Conservation (phyloP, 495 filamentous ascomycete genomes). For the Pseudotulostoma volvatum region DNA sequence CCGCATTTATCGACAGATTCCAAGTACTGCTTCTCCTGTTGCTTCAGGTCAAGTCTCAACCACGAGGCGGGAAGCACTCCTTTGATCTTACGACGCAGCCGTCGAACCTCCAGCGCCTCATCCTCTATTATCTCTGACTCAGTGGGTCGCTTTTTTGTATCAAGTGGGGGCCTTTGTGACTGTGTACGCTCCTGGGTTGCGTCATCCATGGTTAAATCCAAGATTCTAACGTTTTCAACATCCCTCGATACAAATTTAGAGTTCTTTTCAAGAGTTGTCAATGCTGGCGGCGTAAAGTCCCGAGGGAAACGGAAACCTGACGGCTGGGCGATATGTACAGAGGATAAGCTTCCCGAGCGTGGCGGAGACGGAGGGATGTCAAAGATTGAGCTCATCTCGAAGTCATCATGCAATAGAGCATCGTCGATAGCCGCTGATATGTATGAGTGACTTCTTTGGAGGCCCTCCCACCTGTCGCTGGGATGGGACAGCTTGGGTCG, state of each 20-base stretch:
- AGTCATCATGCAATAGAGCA: conserved; percentile 4
- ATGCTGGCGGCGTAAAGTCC: conserved; percentile 19
- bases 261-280: conserved; percentile 16
- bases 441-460: conserved; percentile 2
- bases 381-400: conserved; percentile 7
- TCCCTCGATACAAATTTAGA: conserved; percentile 8
- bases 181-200: not conserved
- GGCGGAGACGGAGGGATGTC: conserved; percentile 28
- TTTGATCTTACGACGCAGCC: conserved; percentile 42
- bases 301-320: conserved; percentile 25
- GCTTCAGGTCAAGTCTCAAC: conserved; percentile 51
- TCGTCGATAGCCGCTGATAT: conserved; percentile 16
- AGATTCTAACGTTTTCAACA: conserved; percentile 1
- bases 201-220: not conserved
- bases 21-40: conserved; percentile 20
- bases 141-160: not conserved
- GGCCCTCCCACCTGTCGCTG: conserved; percentile 4
- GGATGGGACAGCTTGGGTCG: conserved; percentile 20
- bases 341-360: conserved; percentile 18
- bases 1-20: conserved; percentile 9
- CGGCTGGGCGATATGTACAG: conserved; percentile 8
- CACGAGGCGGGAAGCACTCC: conserved; percentile 87
- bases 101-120: conserved; percentile 18
- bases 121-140: not conserved
- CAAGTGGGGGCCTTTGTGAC: not conserved